Conservation (phyloP, 192 early-diverging fungal species). For the Diversispora eburnea region DNA sequence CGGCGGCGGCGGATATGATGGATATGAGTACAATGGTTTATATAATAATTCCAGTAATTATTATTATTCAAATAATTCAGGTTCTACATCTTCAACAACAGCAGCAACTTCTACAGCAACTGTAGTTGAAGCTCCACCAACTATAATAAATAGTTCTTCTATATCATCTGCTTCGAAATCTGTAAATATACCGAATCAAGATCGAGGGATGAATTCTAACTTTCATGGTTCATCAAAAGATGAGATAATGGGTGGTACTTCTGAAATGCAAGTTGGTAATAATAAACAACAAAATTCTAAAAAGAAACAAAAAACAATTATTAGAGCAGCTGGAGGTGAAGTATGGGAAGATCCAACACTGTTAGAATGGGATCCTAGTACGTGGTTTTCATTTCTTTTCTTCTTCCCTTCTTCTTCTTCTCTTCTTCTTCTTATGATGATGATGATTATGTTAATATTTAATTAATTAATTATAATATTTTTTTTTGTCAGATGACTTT, state of each 20-base stretch:
- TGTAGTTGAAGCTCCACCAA: constrained; percentile 22
- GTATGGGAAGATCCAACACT: constrained; percentile 90
- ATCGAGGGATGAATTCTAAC: background rate
- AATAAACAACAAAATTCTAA: constrained; percentile 8
- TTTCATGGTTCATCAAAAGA: constrained; percentile 9
- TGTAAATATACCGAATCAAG: background rate
- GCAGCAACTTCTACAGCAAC: constrained; percentile 3
- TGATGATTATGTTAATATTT: background rate
- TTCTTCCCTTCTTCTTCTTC: background rate
- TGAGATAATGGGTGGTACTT: background rate
- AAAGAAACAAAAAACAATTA: constrained; percentile 42
- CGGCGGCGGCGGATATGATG: background rate
- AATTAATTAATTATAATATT: background rate
- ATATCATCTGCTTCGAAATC: constrained; percentile 8
- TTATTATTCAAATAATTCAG: constrained; percentile 3
- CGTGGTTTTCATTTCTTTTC: background rate
- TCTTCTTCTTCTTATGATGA: background rate
- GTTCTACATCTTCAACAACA: background rate
- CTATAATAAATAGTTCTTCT: constrained; percentile 6
- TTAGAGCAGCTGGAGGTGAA: constrained; percentile 86
- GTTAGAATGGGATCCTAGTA: constrained; percentile 81
- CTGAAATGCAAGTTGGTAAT: background rate
- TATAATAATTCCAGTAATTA: constrained; percentile 4
- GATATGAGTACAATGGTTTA: background rate
- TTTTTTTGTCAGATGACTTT: constrained; percentile 70